A percentile compares a stretch with the other conserved stretches of the same genome.
These are phyloP conservation scores for Globisporangium abappressorium DNA, from an alignment of 352 stramenopile genomes.

Conservation along the genomic window DNA sequence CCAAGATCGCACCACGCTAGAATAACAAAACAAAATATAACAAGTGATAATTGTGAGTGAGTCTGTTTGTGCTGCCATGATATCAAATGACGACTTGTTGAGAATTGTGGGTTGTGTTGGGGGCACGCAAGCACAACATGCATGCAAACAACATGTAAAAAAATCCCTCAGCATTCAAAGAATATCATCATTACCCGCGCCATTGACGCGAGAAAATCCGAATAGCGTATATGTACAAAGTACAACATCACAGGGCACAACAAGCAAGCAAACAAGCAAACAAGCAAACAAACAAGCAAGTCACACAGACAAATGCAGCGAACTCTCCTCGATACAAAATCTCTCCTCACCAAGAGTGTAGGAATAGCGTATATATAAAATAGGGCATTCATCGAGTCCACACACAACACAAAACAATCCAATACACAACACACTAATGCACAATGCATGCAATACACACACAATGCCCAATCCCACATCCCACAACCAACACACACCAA, in stretches of 20 bases:
- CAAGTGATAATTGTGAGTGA: constrained; percentile 8
- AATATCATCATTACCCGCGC: constrained; percentile 14
- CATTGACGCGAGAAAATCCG: constrained; percentile 27
- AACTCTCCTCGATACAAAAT: constrained; percentile 29
- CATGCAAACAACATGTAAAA: constrained; percentile 3
- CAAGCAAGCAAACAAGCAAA: constrained; percentile 10
- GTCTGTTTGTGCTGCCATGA: neutral
- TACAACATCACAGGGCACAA: constrained; percentile 21
- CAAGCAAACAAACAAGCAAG: constrained; percentile 9
- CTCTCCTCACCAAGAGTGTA: constrained; percentile 34
- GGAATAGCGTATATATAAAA: constrained; percentile 49
- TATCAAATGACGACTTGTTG: neutral
- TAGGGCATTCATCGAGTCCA: constrained; percentile 65
- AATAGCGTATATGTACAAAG: constrained; percentile 66
- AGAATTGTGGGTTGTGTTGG: neutral
- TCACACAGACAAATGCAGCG: constrained; percentile 13
- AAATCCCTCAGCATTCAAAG: constrained; percentile 19
- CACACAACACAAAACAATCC: constrained; percentile 12
- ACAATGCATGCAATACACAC: constrained; percentile 10
- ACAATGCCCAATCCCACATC: constrained; percentile 8
- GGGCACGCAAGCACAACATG: neutral
- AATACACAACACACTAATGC: constrained; percentile 10
- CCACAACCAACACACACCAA: constrained; percentile 3
- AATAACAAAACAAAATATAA: constrained; percentile 15
- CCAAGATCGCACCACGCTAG: constrained; percentile 94